Conservation (phyloP, 805 yeast species). For the Saturnispora ahearnii region DNA sequence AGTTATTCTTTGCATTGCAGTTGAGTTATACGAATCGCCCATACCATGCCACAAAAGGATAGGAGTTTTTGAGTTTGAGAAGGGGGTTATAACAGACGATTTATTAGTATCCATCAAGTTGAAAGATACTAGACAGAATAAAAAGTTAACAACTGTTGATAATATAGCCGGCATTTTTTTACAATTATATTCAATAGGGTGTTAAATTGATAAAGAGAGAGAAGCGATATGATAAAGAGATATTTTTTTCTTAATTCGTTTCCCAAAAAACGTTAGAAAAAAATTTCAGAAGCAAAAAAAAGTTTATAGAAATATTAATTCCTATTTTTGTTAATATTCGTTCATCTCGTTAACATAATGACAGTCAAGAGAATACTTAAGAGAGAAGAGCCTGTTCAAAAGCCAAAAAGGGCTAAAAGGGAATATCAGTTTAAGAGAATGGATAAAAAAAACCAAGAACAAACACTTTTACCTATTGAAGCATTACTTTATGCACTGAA, state of each 20-base stretch:
- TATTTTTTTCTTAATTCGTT: neutral
- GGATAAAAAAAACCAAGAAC: slow-evolving; percentile 11
- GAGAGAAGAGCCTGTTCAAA: neutral
- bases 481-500: slow-evolving; percentile 27
- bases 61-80: slow-evolving; percentile 13
- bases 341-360: neutral
- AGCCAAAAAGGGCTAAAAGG: slow-evolving; percentile 1
- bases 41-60: slow-evolving; percentile 80
- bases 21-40: slow-evolving; percentile 64
- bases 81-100: neutral
- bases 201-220: neutral
- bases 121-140: neutral
- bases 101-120: neutral
- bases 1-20: slow-evolving; percentile 42
- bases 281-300: neutral
- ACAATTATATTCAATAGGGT: neutral
- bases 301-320: neutral
- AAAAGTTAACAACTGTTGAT: neutral
- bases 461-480: slow-evolving; percentile 20
- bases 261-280: neutral
- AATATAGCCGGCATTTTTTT: neutral
- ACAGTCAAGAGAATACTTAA: slow-evolving; percentile 4
- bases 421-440: slow-evolving; percentile 11
- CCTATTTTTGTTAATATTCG: neutral
- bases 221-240: neutral